These are phyloP conservation scores for Elaeis guineensis DNA, from an alignment of 176 grass and related monocot genomes.

Conservation along the genomic window DNA sequence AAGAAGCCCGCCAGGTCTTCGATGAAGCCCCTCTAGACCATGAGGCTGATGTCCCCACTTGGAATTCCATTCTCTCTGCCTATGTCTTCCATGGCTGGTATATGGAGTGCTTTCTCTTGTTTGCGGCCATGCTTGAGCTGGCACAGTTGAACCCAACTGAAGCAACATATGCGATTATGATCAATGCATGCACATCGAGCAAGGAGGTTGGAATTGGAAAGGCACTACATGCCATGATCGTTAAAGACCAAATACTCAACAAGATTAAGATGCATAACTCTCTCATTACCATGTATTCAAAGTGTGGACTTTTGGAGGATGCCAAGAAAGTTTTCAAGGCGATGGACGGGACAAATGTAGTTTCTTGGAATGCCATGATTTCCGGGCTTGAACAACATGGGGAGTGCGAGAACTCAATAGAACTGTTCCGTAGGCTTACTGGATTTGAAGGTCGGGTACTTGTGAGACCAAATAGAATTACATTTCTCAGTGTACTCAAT, in stretches of 20 bases:
- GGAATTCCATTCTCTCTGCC: constrained; percentile 12
- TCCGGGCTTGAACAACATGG: constrained; percentile 12
- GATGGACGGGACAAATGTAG: not conserved
- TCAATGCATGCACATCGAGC: constrained; percentile 17
- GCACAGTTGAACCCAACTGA: not conserved
- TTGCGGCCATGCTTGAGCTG: constrained; percentile 1
- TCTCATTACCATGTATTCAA: constrained; percentile 19
- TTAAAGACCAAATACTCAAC: not conserved
- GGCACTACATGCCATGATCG: constrained; percentile 8
- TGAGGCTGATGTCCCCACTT: constrained; percentile 11
- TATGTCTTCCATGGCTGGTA: constrained; percentile 9
- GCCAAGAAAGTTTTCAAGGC: constrained; percentile 7
- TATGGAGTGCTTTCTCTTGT: constrained; percentile 10
- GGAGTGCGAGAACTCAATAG: not conserved
- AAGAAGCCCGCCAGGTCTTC: constrained; percentile 13
- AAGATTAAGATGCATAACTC: constrained; percentile 9
- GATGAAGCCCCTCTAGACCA: not conserved
- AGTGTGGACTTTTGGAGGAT: constrained; percentile 1
- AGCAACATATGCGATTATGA: constrained; percentile 4
- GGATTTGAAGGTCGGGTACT: not conserved
- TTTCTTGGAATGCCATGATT: constrained; percentile 20
- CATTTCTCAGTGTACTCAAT: constrained; percentile 8
- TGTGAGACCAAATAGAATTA: constrained; percentile 11
- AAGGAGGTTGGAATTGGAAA: not conserved
- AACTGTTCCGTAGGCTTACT: not conserved